Evolutionary conservation across 352 stramenopile genomes (phyloP).

Genomic region (Pythium periplocum): DNA sequence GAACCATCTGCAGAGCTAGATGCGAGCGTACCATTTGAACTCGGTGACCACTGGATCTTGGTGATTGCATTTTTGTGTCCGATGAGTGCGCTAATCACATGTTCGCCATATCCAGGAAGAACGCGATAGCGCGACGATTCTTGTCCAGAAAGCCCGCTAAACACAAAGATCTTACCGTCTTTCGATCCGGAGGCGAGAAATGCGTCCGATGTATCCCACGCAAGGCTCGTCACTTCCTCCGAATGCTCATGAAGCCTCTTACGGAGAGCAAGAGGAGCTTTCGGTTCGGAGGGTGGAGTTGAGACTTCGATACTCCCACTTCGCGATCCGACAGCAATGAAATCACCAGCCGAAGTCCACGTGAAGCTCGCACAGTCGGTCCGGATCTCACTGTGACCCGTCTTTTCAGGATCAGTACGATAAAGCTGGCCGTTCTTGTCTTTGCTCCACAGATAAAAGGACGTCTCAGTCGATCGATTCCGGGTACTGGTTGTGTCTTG

Average conservation of each 20-base stretch:
- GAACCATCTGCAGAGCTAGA: conserved; percentile 51
- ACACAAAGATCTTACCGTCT: conserved; percentile 55
- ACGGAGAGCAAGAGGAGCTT: background rate
- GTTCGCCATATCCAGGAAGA: conserved; percentile 8
- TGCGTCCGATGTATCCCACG: conserved; percentile 21
- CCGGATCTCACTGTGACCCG: background rate
- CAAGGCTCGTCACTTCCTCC: conserved; percentile 33
- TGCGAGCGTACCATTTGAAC: conserved; percentile 22
- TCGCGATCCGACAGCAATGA: conserved; percentile 30
- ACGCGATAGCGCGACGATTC: background rate
- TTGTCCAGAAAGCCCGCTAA: conserved; percentile 12
- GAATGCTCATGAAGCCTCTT: conserved; percentile 47
- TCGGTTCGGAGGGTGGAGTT: background rate
- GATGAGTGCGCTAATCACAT: conserved; percentile 21
- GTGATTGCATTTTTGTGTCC: conserved; percentile 42
- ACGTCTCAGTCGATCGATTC: conserved; percentile 1
- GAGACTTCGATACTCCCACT: conserved; percentile 48
- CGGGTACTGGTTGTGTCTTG: conserved; percentile 13
- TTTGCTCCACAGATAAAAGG: conserved; percentile 44
- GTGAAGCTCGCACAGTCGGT: conserved; percentile 14
- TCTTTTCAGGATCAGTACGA: conserved; percentile 13
- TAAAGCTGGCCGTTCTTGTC: conserved; percentile 15
- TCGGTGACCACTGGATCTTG: conserved; percentile 32
- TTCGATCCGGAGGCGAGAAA: conserved; percentile 43
- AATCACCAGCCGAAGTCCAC: conserved; percentile 7